These are phyloP conservation scores for Globomyces pollinis-pini DNA, from an alignment of 192 early-diverging fungal species.

Conservation along the genomic window DNA sequence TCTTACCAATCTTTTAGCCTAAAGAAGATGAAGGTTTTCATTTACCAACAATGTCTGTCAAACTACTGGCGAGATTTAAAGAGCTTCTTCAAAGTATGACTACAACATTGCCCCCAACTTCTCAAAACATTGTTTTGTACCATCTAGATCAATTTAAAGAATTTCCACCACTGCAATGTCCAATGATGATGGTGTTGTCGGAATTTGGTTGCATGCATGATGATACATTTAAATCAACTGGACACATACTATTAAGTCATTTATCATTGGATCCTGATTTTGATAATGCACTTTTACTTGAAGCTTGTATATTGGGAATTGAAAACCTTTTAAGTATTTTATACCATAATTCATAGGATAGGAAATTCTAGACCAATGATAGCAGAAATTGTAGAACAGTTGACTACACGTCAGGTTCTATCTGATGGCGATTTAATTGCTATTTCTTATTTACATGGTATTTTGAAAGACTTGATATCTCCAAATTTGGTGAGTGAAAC, in stretches of 20 bases:
- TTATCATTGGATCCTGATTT: conserved; percentile 37
- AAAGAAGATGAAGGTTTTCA: conserved; percentile 46
- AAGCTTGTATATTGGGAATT: conserved; percentile 41
- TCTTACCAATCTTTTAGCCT: conserved; percentile 1
- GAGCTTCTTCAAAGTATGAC: conserved; percentile 28
- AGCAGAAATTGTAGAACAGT: conserved; percentile 38
- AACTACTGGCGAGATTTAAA: conserved; percentile 43
- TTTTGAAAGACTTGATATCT: conserved; percentile 29
- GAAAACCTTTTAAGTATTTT: conserved; percentile 36
- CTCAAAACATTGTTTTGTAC: conserved; percentile 36
- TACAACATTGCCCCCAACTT: conserved; percentile 21
- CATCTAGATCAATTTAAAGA: conserved; percentile 31
- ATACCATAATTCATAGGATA: neutral
- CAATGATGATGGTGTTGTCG: conserved; percentile 33
- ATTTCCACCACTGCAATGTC: conserved; percentile 23
- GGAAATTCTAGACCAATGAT: conserved; percentile 1
- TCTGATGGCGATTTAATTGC: conserved; percentile 49
- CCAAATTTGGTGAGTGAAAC: no score
- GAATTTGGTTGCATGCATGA: conserved; percentile 46
- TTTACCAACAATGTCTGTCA: conserved; percentile 39
- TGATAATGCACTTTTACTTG: conserved; percentile 22
- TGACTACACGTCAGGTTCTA: conserved; percentile 21
- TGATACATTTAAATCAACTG: conserved; percentile 18
- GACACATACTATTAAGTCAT: conserved; percentile 28
- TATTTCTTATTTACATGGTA: conserved; percentile 38